A percentile compares a stretch with the other conserved stretches of the same genome.
Conservation (phyloP, 306 rosid genomes). For the Pyrus betulifolia region DNA sequence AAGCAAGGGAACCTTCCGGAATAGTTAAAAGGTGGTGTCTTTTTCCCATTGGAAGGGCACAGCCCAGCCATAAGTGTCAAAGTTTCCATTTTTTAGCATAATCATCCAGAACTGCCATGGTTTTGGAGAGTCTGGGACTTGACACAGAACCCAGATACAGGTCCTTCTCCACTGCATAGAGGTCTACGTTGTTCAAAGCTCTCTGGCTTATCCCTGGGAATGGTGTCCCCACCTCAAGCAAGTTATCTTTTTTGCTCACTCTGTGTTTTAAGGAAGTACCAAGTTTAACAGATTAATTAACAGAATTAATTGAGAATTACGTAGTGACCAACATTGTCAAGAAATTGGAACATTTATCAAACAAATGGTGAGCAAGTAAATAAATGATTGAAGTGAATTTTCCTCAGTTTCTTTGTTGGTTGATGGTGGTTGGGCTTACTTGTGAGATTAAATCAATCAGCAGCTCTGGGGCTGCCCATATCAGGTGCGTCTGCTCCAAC, state of each 20-base stretch:
- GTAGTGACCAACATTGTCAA: background rate
- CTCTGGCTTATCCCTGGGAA: conserved; percentile 29
- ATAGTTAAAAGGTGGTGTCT: conserved; percentile 33
- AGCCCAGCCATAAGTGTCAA: conserved; percentile 46
- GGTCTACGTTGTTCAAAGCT: conserved; percentile 36
- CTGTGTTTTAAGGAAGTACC: conserved; percentile 34
- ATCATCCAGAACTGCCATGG: conserved; percentile 94
- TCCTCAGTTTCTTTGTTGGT: background rate
- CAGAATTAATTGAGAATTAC: background rate
- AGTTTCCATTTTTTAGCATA: conserved; percentile 68
- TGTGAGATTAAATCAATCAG: conserved; percentile 72
- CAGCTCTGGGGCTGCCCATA: conserved; percentile 80
- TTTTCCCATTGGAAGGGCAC: conserved; percentile 60
- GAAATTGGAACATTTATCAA: background rate
- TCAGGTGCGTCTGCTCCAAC: conserved; percentile 72
- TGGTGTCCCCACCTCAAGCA: conserved; percentile 52
- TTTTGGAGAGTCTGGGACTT: conserved; percentile 39
- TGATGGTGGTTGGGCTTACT: conserved; percentile 19
- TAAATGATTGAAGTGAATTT: background rate
- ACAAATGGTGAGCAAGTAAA: background rate
- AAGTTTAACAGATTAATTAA: no score
- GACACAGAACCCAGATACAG: conserved; percentile 48
- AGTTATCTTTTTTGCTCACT: conserved; percentile 45
- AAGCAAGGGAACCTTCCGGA: conserved; percentile 65
- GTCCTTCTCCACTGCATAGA: conserved; percentile 68